Evolutionary conservation across 768 basidiomycete genomes (phyloP).

Genomic region (Hemileccinum rubropunctum): DNA sequence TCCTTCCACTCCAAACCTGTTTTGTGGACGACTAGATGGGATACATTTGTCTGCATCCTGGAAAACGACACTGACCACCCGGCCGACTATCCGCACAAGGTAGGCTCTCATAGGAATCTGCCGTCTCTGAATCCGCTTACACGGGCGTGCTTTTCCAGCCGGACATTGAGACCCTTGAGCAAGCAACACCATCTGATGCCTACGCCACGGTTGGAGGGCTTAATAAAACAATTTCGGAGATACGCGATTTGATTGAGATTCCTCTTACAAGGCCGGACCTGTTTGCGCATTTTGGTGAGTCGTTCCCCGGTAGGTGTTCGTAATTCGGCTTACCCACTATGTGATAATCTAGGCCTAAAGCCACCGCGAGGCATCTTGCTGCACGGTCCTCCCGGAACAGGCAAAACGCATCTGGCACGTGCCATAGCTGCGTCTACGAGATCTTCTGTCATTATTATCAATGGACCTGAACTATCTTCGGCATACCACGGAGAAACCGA

Average conservation of each 20-base stretch:
- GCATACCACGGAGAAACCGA: constrained; percentile 99
- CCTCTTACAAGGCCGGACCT: constrained; percentile 81
- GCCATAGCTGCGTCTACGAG: constrained; percentile 87
- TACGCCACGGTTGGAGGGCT: constrained; percentile 88
- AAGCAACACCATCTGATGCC: constrained; percentile 47
- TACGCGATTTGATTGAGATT: constrained; percentile 82
- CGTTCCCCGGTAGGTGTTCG: not conserved
- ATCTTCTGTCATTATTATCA: constrained; percentile 88
- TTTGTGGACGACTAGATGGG: constrained; percentile 70
- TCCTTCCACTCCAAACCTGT: constrained; percentile 39
- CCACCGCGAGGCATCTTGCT: constrained; percentile 95
- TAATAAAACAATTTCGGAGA: constrained; percentile 80
- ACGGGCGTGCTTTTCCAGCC: constrained; percentile 31
- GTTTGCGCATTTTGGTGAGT: constrained; percentile 70
- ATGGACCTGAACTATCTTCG: constrained; percentile 92
- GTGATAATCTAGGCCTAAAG: constrained; percentile 64
- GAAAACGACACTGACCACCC: constrained; percentile 29
- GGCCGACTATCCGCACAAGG: constrained; percentile 33
- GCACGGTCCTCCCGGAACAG: constrained; percentile 95
- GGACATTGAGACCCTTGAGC: constrained; percentile 47
- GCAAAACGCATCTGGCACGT: constrained; percentile 94
- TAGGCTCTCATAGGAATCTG: constrained; percentile 13
- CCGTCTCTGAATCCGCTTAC: constrained; percentile 5
- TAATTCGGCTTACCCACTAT: constrained; percentile 14
- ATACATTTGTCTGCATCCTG: constrained; percentile 51